Base-by-base conservation (phyloP, 2,329 filamentous ascomycete genomes). In the Curvularia verruculosa region DNA sequence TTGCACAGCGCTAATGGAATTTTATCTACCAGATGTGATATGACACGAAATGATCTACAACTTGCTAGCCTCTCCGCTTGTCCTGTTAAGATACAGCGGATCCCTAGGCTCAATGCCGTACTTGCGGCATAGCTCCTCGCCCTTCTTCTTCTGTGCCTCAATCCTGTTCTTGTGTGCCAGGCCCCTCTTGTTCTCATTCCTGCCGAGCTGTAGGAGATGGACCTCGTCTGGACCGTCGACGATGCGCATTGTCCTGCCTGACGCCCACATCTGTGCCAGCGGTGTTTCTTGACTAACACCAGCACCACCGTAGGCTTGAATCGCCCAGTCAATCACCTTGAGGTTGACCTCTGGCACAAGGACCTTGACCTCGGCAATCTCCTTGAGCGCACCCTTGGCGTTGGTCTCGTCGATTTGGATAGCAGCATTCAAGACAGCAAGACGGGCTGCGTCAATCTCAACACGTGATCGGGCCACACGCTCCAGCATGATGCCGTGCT, bases 181-280 rank as follows among this genome's bases (percentile, higher is more conserved):
- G 54, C 86, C 88, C 63, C 85, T 84, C 76, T 84, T 89, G 75
- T 92, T 93, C 83, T 95, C 91, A 66, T 92, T 92, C 66, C 84
- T 83, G 15, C 90, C 91, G 81, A 95, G 82, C 80, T 95, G 91
- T 75, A 91, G 48, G n/a, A 77, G 19, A 68, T 78, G 95, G 59
- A 98, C 95, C 85, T 99, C 95, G 78, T 99, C 95, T 0, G 95
- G 95, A 0, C 95, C 95, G 78, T 99, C 95, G 0, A 92, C 92
- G 66, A 96, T 86, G 59, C 91, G 84, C 77, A 96, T 83, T 6
- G 93, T 96, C 56, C 92, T 83, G 70, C 92, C 90, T 59, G 84
- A 81, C 19, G 91, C 87, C 87, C 91, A 96, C 86, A 93, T 88
- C 39, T 59, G 64, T 3, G 76, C 93, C 63, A 99, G 82, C 19